Percentiles rank a stretch among this genome's conserved stretches.
Conservation (phyloP, 2,329 filamentous ascomycete species). For the Chrysoporthe cubensis region DNA sequence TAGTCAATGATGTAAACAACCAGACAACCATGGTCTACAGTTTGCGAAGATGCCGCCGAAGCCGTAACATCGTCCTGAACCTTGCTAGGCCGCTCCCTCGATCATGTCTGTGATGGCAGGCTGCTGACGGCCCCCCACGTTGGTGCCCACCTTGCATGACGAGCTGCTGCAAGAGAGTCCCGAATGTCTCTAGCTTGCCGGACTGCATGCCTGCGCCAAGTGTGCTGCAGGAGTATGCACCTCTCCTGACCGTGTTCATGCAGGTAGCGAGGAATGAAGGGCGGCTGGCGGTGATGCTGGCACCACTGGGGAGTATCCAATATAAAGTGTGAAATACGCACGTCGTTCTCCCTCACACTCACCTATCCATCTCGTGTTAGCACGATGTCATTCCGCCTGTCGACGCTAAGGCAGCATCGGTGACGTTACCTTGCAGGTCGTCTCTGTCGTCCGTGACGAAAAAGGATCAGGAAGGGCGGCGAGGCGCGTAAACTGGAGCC, state of each 20-base stretch:
- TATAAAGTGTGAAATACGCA: slow-evolving; percentile 12
- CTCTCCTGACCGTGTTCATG: slow-evolving; percentile 3
- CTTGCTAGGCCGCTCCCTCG: not conserved
- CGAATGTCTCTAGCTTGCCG: slow-evolving; percentile 23
- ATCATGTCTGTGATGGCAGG: not conserved
- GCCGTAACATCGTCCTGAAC: not conserved
- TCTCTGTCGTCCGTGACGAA: not conserved
- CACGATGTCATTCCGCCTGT: not conserved
- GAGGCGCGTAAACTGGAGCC: slow-evolving; percentile 1
- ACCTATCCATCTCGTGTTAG: not conserved
- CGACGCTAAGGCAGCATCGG: not conserved
- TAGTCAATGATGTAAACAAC: not conserved
- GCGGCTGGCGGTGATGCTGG: slow-evolving; percentile 4
- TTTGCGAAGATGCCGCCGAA: not conserved
- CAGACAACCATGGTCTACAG: not conserved
- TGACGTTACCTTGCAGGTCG: not conserved
- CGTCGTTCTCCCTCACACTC: not conserved
- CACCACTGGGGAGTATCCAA: slow-evolving; percentile 12
- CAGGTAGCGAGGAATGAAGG: slow-evolving; percentile 9
- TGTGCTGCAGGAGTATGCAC: slow-evolving; percentile 6
- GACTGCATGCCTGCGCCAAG: slow-evolving; percentile 5
- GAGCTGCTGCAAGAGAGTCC: slow-evolving; percentile 25
- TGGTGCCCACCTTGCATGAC: slow-evolving; percentile 12
- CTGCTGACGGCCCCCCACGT: slow-evolving; percentile 21
- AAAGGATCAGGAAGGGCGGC: not conserved